A percentile compares a stretch with the other conserved stretches of the same genome.
Evolutionary conservation across 2,329 filamentous ascomycete species (phyloP).

Genomic region (Emergomyces africanus): DNA sequence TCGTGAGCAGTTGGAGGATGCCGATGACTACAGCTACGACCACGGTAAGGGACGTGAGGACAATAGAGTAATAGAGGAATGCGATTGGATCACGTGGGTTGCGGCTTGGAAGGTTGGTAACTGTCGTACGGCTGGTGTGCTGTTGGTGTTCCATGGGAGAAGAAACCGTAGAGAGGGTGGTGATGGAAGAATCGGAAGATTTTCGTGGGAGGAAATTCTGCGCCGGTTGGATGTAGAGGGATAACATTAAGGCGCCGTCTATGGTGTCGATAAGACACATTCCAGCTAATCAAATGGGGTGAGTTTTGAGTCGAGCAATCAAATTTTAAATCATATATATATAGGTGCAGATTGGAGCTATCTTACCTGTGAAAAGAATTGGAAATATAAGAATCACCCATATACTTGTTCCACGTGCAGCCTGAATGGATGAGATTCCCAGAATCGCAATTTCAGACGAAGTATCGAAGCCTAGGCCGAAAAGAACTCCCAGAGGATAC

Average conservation of each 20-base stretch:
- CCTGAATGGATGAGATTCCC: constrained; percentile 80
- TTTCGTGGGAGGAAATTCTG: constrained; percentile 26
- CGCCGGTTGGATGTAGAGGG: constrained; percentile 58
- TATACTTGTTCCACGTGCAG: constrained; percentile 70
- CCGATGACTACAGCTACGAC: constrained; percentile 77
- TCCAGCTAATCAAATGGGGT: constrained; percentile 43
- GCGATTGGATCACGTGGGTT: constrained; percentile 73
- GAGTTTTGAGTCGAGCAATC: neutral
- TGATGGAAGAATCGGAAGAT: constrained; percentile 5
- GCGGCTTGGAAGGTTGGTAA: constrained; percentile 29
- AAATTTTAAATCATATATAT: neutral
- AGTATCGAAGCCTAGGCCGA: constrained; percentile 89
- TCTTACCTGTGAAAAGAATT: constrained; percentile 65
- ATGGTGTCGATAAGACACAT: constrained; percentile 93
- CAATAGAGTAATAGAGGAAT: constrained; percentile 85
- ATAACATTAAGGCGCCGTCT: constrained; percentile 91
- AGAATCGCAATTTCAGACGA: constrained; percentile 87
- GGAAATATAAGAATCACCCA: constrained; percentile 95
- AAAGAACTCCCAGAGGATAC: constrained; percentile 80
- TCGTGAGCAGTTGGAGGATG: constrained; percentile 65
- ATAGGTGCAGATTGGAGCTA: neutral
- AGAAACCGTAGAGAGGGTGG: constrained; percentile 3
- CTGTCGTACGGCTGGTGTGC: neutral
- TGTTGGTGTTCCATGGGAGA: neutral
- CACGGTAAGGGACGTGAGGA: constrained; percentile 72